Base-by-base conservation (phyloP, 2,329 filamentous ascomycete genomes). In the Didymella keratinophila region DNA sequence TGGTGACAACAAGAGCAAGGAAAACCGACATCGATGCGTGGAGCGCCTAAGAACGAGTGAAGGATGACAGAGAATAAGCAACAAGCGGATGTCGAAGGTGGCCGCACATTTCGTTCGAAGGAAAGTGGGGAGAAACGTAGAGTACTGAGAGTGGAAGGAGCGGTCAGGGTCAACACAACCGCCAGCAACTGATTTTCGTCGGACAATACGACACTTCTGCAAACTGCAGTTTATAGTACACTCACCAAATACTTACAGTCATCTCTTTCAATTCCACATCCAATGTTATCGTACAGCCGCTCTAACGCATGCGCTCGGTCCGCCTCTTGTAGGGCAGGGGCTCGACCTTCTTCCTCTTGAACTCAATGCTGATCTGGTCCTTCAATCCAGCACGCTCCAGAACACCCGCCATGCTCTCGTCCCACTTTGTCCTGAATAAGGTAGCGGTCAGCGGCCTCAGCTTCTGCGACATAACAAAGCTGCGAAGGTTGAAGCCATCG, bases 381-480 rank as follows among this genome's bases (percentile, higher is more conserved):
- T 87, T 84, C 62, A 96, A 83, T 60, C 86, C 87, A 67, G 90
- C 86, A 69, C 91, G 86, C 73, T 87, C 82, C 94, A 99, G 97
- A 63, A 99, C 92, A 49, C 82, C 87, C n/a, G 86, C 87, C 52
- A 91, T 99, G 69, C 86, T 87, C 59, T 95, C 91, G 77, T 99
- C 95, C 92, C 93, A 98, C 65, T 90, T 81, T 60, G 87, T 89
- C 66, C 95, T 88, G 87, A 98, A 99, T 69, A 99, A 81, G 74
- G 88, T 91, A 69, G 92, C 90, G 42, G 93, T 93, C 58, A 97
- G 87, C 8, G 93, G 86, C 58, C 82, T 84, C 61, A 95, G 81
- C 57, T 81, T 78, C 74, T 91, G 86, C 74, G 87, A 88, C 73
- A 88, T 85, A 65, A 89, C 85, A 76, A 96, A 90, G 61, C 86